Evolutionary conservation across 768 basidiomycete genomes (phyloP).

Genomic region (Mycena galopus): DNA sequence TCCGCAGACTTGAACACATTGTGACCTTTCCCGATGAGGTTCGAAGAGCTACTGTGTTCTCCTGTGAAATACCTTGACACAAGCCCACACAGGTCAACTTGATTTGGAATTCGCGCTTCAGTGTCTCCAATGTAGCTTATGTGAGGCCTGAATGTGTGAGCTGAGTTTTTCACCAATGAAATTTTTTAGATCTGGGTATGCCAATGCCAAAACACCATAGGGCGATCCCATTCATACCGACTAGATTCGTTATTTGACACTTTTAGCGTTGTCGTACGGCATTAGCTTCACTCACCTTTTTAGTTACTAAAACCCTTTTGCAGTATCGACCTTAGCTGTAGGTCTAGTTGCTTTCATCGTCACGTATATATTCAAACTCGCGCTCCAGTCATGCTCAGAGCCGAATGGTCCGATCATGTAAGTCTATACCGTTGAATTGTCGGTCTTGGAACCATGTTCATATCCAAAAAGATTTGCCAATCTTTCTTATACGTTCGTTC

Average conservation of each 20-base stretch:
- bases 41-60: neutral
- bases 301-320: neutral
- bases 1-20: conserved; percentile 22
- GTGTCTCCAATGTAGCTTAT: conserved; percentile 17
- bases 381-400: neutral
- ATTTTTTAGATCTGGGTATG: conserved; percentile 15
- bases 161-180: neutral
- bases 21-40: conserved; percentile 26
- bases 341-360: neutral
- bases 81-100: conserved; percentile 1
- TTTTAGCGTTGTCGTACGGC: conserved; percentile 2
- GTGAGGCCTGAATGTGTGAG: neutral
- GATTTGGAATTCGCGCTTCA: conserved; percentile 20
- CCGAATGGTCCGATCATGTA: conserved; percentile 18
- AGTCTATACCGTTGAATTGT: neutral
- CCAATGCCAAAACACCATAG: neutral
- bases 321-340: conserved; percentile 20
- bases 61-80: neutral
- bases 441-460: neutral
- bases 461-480: conserved; percentile 5
- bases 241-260: conserved; percentile 29
- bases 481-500: conserved; percentile 8
- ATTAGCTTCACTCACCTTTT: neutral
- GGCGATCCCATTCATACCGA: neutral
- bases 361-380: neutral